Percentiles rank a stretch among this genome's conserved stretches.
Conservation (phyloP, 1,139 yeast species). For the Candida neerlandica region DNA sequence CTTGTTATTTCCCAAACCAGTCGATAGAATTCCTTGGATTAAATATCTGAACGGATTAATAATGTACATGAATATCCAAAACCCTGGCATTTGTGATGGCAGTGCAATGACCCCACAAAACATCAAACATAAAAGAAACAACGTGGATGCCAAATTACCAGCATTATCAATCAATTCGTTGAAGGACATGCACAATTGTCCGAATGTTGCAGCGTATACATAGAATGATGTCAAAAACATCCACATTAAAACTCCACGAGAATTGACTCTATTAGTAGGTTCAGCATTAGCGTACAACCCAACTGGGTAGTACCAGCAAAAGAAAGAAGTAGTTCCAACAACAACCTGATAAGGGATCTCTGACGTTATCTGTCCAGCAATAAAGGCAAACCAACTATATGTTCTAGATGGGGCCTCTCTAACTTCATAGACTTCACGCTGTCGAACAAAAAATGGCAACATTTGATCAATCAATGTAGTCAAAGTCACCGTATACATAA, state of each 20-base stretch:
- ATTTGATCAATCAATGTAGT: conserved; percentile 57
- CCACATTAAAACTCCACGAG: conserved; percentile 49
- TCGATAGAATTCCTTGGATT: conserved; percentile 34
- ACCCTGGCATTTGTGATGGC: conserved; percentile 29
- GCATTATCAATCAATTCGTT: conserved; percentile 43
- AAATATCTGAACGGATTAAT: conserved; percentile 69
- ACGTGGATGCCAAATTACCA: conserved; percentile 30
- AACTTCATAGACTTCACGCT: conserved; percentile 40
- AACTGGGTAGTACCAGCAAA: conserved; percentile 82
- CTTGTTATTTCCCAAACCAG: conserved; percentile 27
- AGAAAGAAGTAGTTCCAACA: conserved; percentile 65
- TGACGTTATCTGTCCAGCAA: conserved; percentile 64
- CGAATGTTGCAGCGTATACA: conserved; percentile 39
- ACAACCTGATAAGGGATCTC: conserved; percentile 78
- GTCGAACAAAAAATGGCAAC: conserved; percentile 33
- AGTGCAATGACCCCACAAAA: conserved; percentile 41
- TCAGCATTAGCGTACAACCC: conserved; percentile 65
- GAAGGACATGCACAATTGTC: conserved; percentile 42
- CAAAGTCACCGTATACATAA: conserved; percentile 54
- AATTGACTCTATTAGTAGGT: conserved; percentile 24
- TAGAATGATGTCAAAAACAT: conserved; percentile 42
- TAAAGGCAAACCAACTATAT: conserved; percentile 34
- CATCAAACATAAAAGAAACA: conserved; percentile 34
- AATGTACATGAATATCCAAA: conserved; percentile 63
- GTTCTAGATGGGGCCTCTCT: conserved; percentile 38